phyloP scores from a whole-genome alignment of 2,329 filamentous ascomycete species.

The Waltergamsia citrina region DNA sequence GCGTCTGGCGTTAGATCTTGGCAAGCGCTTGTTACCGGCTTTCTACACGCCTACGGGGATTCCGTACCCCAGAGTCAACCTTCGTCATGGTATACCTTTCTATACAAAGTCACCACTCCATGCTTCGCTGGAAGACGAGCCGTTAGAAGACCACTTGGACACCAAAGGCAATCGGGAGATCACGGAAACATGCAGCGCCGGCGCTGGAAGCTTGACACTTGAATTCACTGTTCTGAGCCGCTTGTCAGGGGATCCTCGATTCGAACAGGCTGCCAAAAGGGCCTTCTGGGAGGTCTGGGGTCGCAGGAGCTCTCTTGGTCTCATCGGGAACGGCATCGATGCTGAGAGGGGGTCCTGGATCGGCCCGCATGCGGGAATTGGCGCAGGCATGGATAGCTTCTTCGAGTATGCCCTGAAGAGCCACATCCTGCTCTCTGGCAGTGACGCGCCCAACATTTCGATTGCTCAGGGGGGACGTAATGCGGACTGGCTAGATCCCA shows the following conservation, averaged over 20 bases:
- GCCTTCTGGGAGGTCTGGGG: slow-evolving; percentile 98
- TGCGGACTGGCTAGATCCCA: slow-evolving; percentile 50
- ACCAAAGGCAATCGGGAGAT: slow-evolving; percentile 52
- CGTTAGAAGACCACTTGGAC: slow-evolving; percentile 22
- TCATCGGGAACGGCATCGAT: slow-evolving; percentile 88
- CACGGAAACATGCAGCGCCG: slow-evolving; percentile 93
- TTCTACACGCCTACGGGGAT: slow-evolving; percentile 88
- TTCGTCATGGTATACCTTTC: slow-evolving; percentile 84
- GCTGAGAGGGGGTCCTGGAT: slow-evolving; percentile 88
- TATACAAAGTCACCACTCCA: slow-evolving; percentile 81
- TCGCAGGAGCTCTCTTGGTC: slow-evolving; percentile 70
- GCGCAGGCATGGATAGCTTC: slow-evolving; percentile 94
- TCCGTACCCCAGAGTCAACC: slow-evolving; percentile 89
- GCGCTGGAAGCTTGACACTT: slow-evolving; percentile 88
- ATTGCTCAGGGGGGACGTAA: slow-evolving; percentile 28
- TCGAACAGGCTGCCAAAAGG: slow-evolving; percentile 79
- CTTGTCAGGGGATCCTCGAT: slow-evolving; percentile 76
- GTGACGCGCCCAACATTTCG: slow-evolving; percentile 43
- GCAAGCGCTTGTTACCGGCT: slow-evolving; percentile 74
- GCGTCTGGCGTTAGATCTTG: slow-evolving; percentile 80
- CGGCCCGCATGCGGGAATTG: slow-evolving; percentile 82
- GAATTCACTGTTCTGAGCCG: slow-evolving; percentile 89
- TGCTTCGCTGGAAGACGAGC: slow-evolving; percentile 13
- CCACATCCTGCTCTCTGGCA: slow-evolving; percentile 78
- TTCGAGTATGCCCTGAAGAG: slow-evolving; percentile 97